Evolutionary conservation across 202 grass and related monocot genomes (phyloP).

Genomic region (Elaeis oleifera): DNA sequence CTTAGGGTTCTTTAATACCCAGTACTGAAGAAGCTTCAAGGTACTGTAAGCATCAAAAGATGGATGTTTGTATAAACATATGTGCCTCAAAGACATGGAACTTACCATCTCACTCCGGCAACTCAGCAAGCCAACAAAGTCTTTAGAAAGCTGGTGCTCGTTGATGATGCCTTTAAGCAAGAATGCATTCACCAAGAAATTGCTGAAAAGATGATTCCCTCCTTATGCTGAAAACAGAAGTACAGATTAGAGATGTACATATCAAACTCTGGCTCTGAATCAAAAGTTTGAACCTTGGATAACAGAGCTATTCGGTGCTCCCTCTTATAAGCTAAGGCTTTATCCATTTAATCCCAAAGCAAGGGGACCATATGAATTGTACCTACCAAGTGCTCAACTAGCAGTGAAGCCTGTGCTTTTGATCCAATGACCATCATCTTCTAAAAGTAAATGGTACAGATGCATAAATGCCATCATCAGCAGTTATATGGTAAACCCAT

Average conservation of each 20-base stretch:
- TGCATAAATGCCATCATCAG: slow-evolving; percentile 56
- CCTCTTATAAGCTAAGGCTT: slow-evolving; percentile 41
- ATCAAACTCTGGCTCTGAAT: slow-evolving; percentile 54
- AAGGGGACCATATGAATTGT: slow-evolving; percentile 42
- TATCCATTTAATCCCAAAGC: slow-evolving; percentile 53
- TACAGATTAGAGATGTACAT: slow-evolving; percentile 29
- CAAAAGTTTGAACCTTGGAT: slow-evolving; percentile 5
- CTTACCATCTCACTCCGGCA: slow-evolving; percentile 39
- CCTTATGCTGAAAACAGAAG: slow-evolving; percentile 44
- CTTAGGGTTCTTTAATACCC: slow-evolving; percentile 35
- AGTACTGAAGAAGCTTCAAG: slow-evolving; percentile 36
- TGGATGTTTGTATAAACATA: slow-evolving; percentile 27
- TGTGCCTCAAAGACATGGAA: not conserved
- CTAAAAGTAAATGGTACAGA: slow-evolving; percentile 54
- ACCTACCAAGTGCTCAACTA: slow-evolving; percentile 51
- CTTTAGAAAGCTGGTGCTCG: slow-evolving; percentile 56
- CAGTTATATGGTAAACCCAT: slow-evolving; percentile 49
- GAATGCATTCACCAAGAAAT: slow-evolving; percentile 61
- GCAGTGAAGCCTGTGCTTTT: slow-evolving; percentile 55
- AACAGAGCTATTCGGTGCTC: slow-evolving; percentile 12
- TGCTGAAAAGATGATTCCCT: slow-evolving; percentile 45
- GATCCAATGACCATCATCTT: slow-evolving; percentile 87
- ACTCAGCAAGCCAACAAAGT: slow-evolving; percentile 49
- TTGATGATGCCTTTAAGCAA: slow-evolving; percentile 70
- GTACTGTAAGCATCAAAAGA: slow-evolving; percentile 31